Evolutionary conservation across 1,284 basidiomycete genomes (phyloP).

Genomic region (Microbotryum lychnidis-dioicae): DNA sequence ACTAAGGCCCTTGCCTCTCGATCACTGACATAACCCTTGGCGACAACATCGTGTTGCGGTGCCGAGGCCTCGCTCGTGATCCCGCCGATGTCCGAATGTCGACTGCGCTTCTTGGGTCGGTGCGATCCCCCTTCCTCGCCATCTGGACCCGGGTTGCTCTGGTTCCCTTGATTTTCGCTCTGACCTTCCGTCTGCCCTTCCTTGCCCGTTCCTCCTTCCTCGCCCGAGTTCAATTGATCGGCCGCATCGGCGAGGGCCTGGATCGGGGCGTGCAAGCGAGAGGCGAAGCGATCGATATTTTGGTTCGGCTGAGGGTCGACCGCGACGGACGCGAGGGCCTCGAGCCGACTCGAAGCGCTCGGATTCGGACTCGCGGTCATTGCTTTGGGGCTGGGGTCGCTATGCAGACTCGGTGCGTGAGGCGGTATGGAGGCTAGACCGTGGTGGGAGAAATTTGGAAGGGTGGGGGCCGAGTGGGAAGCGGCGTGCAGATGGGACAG

Average conservation of each 20-base stretch:
- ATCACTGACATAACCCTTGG: conserved; percentile 24
- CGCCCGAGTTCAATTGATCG: conserved; percentile 6
- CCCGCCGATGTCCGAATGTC: neutral
- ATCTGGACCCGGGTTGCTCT: neutral
- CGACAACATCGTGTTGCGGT: conserved; percentile 5
- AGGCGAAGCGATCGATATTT: conserved; percentile 14
- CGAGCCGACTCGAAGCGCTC: conserved; percentile 4
- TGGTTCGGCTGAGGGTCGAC: conserved; percentile 4
- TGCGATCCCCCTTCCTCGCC: conserved; percentile 1
- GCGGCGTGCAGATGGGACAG: neutral
- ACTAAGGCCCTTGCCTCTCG: conserved; percentile 28
- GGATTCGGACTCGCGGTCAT: neutral
- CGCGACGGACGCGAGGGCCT: conserved; percentile 17
- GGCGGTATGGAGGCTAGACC: neutral
- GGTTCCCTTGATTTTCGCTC: neutral
- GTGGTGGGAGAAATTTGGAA: neutral
- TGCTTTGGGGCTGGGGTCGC: neutral
- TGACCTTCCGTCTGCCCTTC: neutral
- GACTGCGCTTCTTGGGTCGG: neutral
- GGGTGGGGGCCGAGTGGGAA: neutral
- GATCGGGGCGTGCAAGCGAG: conserved; percentile 6
- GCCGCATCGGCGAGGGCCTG: conserved; percentile 13
- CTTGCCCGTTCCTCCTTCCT: neutral
- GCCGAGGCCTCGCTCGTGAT: too few species aligned
- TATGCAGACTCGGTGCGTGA: neutral